These are phyloP conservation scores for Gastrolobium villosum DNA, from an alignment of 306 rosid genomes.

Conservation along the genomic window DNA sequence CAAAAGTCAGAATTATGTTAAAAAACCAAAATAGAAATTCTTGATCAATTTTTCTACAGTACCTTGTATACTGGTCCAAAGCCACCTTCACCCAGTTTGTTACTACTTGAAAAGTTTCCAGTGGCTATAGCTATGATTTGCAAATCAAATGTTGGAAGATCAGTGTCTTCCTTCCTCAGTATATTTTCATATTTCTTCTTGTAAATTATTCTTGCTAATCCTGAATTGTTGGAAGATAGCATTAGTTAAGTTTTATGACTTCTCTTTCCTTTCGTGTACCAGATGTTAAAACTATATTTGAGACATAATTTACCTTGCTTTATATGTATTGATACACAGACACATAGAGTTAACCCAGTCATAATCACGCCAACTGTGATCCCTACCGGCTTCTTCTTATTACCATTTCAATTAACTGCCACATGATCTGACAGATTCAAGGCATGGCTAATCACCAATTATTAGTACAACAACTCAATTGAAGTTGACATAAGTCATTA, in stretches of 20 bases:
- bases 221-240: not conserved
- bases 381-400: conserved; percentile 20
- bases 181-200: conserved; percentile 19
- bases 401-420: not conserved
- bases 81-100: conserved; percentile 60
- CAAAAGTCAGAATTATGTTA: not conserved
- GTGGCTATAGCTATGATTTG: conserved; percentile 48
- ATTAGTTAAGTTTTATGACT: not conserved
- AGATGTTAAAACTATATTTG: not conserved
- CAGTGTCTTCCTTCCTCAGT: conserved; percentile 41
- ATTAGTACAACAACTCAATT: not conserved
- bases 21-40: not conserved
- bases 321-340: not conserved
- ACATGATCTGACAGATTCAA: conserved; percentile 15
- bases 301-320: conserved; percentile 23
- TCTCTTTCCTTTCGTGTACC: not conserved
- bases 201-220: not conserved
- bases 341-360: conserved; percentile 18
- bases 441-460: not conserved
- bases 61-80: conserved; percentile 61
- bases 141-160: conserved; percentile 51
- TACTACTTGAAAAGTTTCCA: conserved; percentile 44
- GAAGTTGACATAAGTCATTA: not conserved
- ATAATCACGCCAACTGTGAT: conserved; percentile 7
- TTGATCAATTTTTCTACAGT: not conserved